phyloP scores from a whole-genome alignment of 768 basidiomycete genomes.

The Podaxis mareebaensis region DNA sequence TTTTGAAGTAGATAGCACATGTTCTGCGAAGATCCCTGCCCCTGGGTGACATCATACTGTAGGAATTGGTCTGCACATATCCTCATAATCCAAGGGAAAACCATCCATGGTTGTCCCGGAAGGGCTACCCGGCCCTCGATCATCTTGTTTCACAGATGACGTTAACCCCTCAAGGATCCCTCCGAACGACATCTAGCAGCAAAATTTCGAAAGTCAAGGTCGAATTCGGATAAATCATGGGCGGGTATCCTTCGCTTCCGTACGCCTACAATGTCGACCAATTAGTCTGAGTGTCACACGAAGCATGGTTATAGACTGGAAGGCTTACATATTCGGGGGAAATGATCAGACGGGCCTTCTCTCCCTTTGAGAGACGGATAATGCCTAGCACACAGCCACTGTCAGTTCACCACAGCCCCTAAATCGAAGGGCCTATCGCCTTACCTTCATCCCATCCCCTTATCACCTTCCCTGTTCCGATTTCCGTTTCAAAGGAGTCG shows the following conservation, averaged over 20 bases:
- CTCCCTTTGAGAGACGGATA: conserved; percentile 69
- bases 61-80: no score
- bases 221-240: conserved; percentile 75
- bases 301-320: background rate
- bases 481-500: conserved; percentile 63
- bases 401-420: background rate
- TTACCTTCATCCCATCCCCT: conserved; percentile 89
- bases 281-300: background rate
- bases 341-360: conserved; percentile 67
- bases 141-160: background rate
- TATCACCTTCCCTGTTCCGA: conserved; percentile 83
- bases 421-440: conserved; percentile 20
- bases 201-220: conserved; percentile 83
- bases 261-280: conserved; percentile 52
- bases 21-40: no score
- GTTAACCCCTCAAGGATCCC: no score
- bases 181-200: conserved; percentile 63
- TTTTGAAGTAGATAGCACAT: no score
- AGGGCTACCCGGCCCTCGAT: background rate
- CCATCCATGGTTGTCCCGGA: background rate
- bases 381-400: conserved; percentile 53
- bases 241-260: conserved; percentile 74
- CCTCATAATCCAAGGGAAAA: no score
- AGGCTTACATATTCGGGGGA: conserved; percentile 74
- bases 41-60: no score